phyloP scores from a whole-genome alignment of 768 basidiomycete species.

The Amanita exitialis region DNA sequence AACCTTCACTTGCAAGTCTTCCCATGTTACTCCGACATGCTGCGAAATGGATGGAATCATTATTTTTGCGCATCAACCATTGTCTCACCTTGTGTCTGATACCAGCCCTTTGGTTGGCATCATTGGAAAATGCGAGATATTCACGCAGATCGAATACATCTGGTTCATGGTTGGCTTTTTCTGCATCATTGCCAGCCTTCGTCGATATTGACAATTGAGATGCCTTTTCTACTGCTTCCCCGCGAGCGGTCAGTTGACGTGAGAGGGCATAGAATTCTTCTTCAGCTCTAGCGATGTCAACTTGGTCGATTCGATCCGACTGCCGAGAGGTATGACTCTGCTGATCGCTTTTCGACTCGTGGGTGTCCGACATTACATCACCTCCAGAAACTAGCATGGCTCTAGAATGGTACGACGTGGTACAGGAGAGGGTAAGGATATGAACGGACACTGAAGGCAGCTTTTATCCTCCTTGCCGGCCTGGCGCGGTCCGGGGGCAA shows the following conservation, averaged over 20 bases:
- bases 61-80: background rate
- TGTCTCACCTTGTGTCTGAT: conserved; percentile 49
- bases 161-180: conserved; percentile 25
- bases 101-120: conserved; percentile 53
- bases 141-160: conserved; percentile 54
- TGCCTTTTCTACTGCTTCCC: conserved; percentile 13
- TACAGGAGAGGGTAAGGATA: too few species aligned
- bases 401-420: too few species aligned
- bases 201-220: conserved; percentile 12
- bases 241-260: conserved; percentile 26
- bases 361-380: conserved; percentile 23
- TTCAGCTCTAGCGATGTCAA: conserved; percentile 43
- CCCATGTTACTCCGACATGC: conserved; percentile 71
- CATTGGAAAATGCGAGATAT: conserved; percentile 58
- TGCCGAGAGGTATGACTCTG: conserved; percentile 22
- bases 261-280: conserved; percentile 46
- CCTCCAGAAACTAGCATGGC: too few species aligned
- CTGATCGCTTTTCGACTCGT: conserved; percentile 43
- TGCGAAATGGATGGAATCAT: conserved; percentile 15
- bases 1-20: conserved; percentile 54
- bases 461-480: too few species aligned
- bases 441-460: too few species aligned
- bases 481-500: too few species aligned
- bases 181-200: conserved; percentile 30
- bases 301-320: conserved; percentile 16